Evolutionary conservation across 176 grass and related monocot species (phyloP).

Genomic region (Oryza australiensis): DNA sequence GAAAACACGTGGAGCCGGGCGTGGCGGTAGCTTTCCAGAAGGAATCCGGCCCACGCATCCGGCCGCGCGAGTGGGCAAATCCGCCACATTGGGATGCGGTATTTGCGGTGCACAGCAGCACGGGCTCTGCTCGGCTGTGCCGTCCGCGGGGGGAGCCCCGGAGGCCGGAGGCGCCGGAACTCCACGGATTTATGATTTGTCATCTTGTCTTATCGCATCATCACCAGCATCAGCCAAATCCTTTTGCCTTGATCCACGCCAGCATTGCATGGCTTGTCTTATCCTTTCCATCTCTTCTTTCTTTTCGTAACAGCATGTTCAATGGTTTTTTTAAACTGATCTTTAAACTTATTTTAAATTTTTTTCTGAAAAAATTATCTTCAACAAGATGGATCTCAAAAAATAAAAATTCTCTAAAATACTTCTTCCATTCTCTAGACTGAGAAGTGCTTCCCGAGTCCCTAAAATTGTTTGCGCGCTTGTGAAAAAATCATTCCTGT

Average conservation of each 20-base stretch:
- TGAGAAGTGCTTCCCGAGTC: too few species aligned
- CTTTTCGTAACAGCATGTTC: not conserved
- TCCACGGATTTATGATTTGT: not conserved
- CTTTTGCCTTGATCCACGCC: not conserved
- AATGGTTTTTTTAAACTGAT: too few species aligned
- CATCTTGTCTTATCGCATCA: not conserved
- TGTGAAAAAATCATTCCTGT: too few species aligned
- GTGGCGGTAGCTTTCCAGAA: not conserved
- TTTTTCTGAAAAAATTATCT: too few species aligned
- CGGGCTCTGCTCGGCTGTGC: too few species aligned
- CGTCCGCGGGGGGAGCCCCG: not conserved
- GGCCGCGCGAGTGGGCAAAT: not conserved
- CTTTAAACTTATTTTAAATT: too few species aligned
- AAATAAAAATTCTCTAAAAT: too few species aligned
- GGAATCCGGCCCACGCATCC: not conserved
- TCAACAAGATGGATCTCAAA: too few species aligned
- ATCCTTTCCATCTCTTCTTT: not conserved
- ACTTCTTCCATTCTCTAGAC: too few species aligned
- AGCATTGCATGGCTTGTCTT: not conserved
- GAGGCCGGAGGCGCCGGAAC: not conserved
- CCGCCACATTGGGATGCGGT: not conserved
- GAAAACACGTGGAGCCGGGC: not conserved
- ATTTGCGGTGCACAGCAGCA: not conserved
- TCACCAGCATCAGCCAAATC: not conserved
- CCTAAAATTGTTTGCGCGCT: too few species aligned